Base-by-base conservation (phyloP, 2,329 filamentous ascomycete genomes). In the Clonostachys chloroleuca region DNA sequence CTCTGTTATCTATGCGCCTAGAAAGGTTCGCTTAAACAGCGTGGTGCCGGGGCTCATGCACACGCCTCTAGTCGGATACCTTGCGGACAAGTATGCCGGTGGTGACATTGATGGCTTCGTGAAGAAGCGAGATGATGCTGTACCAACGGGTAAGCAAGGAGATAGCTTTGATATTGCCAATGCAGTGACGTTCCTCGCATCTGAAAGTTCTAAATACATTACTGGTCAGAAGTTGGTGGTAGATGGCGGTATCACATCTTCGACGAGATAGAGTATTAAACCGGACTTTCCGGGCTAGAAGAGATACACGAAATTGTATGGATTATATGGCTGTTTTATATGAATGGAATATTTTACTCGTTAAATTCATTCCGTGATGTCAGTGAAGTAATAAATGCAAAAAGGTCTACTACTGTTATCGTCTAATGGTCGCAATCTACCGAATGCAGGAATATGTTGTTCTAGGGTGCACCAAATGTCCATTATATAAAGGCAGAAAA, bases 131-230 rank as follows among this genome's bases (percentile, higher is more conserved):
- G 70, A 81, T 46, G 62, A 61, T 6, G 79, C 83, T 54, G 77
- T 83, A 1, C 81, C 81, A 0, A 76, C 77, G 66, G 78, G 78
- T 0, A 66, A 62, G 35, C 81, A 83, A 72, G 80, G 80, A 0
- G 73, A 78, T 56, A 75, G 78, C 1, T 78, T 75, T 65, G 81
- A 84, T 59, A 75, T 84, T 5, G 77, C 79, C 0, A 72, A 79
- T 57, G 70, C 78, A 2, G 77, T 72, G 6, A 55, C 77, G 12
- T 84, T 81, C 52, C 64, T 85, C 47, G 79, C 71, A 5, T 81
- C 77, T 36, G 72, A 78, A 41, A 78, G 81, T 51, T 76, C 80
- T 3, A 69, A 65, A 37, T 85, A 85, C 56, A 74, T 85, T 5
- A 84, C 79, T 1, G 81, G 81, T 1, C 71, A 75, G 55, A 70